These are phyloP conservation scores for Sporothrix globosa DNA, from an alignment of 2,329 filamentous ascomycete species.

Conservation along the genomic window DNA sequence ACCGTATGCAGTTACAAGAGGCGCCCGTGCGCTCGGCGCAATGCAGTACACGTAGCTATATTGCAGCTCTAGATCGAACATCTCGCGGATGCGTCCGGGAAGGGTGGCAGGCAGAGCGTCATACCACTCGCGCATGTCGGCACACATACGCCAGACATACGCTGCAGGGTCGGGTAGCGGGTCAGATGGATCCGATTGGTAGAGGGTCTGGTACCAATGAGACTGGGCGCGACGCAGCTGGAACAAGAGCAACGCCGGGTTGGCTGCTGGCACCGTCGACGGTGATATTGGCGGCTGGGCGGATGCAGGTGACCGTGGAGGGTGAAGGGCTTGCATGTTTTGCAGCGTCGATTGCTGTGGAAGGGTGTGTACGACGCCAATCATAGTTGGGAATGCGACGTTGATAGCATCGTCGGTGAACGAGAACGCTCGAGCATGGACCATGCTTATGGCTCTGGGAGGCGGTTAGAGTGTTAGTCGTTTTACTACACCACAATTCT, in stretches of 20 bases:
- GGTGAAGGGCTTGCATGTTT: slow-evolving; percentile 39
- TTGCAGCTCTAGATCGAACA: slow-evolving; percentile 84
- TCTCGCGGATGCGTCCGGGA: slow-evolving; percentile 66
- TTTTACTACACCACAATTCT: not conserved
- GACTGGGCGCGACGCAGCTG: slow-evolving; percentile 85
- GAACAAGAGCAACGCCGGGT: slow-evolving; percentile 77
- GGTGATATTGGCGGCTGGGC: slow-evolving; percentile 40
- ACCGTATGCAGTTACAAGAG: slow-evolving; percentile 73
- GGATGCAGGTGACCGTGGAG: slow-evolving; percentile 48
- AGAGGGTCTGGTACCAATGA: slow-evolving; percentile 84
- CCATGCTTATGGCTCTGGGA: slow-evolving; percentile 79
- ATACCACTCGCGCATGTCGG: slow-evolving; percentile 79
- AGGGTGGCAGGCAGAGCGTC: slow-evolving; percentile 71
- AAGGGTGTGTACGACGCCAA: slow-evolving; percentile 33
- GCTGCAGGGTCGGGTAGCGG: slow-evolving; percentile 69
- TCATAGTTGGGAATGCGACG: slow-evolving; percentile 70
- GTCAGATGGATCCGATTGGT: slow-evolving; percentile 70
- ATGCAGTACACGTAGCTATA: slow-evolving; percentile 92
- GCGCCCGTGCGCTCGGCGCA: slow-evolving; percentile 75
- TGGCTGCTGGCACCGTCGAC: slow-evolving; percentile 56
- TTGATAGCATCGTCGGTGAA: slow-evolving; percentile 88
- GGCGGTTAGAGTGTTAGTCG: slow-evolving; percentile 10
- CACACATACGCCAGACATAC: slow-evolving; percentile 76
- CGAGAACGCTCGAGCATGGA: slow-evolving; percentile 84
- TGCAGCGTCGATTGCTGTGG: slow-evolving; percentile 9